A percentile compares a stretch with the other conserved stretches of the same genome.
phyloP scores from a whole-genome alignment of 805 yeast genomes.

The Starmerella sirachaensis region DNA sequence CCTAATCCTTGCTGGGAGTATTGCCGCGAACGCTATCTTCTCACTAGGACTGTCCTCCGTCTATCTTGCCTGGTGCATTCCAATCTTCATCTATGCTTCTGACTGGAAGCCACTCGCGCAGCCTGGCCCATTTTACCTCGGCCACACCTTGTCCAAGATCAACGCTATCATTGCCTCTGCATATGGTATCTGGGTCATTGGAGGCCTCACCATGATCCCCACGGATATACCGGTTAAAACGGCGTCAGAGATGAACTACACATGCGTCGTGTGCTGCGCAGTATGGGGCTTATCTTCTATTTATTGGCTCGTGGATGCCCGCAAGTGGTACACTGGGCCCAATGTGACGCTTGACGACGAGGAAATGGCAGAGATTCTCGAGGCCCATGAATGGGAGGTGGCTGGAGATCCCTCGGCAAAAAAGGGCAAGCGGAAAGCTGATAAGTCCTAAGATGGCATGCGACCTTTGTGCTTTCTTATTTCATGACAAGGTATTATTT shows the following conservation, averaged over 20 bases:
- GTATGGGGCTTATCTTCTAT: conserved; percentile 42
- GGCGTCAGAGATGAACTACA: conserved; percentile 49
- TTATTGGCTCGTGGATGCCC: conserved; percentile 42
- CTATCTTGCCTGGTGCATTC: conserved; percentile 50
- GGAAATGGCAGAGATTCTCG: too few relatives aligned
- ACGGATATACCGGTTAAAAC: conserved; percentile 25
- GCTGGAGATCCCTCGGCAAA: too few relatives aligned
- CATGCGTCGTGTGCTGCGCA: conserved; percentile 50
- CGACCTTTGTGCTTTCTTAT: too few relatives aligned
- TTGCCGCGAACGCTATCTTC: conserved; percentile 55
- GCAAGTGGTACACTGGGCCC: conserved; percentile 48
- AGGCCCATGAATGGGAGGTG: too few relatives aligned
- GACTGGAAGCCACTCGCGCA: conserved; percentile 39
- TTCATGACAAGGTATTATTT: too few relatives aligned
- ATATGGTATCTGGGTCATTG: conserved; percentile 42
- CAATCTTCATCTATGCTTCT: conserved; percentile 40
- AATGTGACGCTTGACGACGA: conserved; percentile 19
- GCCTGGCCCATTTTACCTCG: conserved; percentile 59
- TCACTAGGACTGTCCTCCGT: conserved; percentile 51
- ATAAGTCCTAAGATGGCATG: too few relatives aligned
- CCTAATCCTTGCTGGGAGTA: conserved; percentile 43
- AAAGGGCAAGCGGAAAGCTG: too few relatives aligned
- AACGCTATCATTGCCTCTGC: conserved; percentile 37
- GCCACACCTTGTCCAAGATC: conserved; percentile 35
- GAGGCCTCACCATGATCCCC: conserved; percentile 50